These are phyloP conservation scores for Secale cereale DNA, from an alignment of 176 grass and related monocot genomes.

Conservation along the genomic window DNA sequence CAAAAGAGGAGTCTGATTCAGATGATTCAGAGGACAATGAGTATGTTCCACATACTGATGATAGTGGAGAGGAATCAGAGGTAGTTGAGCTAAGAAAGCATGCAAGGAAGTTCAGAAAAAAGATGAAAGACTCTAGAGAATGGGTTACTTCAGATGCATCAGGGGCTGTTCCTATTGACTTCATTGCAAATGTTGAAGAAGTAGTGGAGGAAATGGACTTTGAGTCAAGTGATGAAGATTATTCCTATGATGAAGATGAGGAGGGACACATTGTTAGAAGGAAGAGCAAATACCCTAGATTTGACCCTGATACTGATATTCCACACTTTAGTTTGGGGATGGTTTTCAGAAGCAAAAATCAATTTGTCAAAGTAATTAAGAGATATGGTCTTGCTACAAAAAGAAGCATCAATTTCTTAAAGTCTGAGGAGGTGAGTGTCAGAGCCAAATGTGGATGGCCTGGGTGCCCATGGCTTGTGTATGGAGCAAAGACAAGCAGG, in stretches of 20 bases:
- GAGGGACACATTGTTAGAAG: not conserved
- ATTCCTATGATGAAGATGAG: not conserved
- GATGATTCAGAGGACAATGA: not conserved
- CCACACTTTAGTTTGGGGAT: not conserved
- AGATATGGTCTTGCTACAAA: not conserved
- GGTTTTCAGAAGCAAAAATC: not conserved
- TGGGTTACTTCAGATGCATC: not conserved
- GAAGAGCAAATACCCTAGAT: not conserved
- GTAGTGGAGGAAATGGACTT: not conserved
- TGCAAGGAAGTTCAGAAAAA: not conserved
- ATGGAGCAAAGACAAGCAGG: no score
- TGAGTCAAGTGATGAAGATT: not conserved
- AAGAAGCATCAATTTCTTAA: not conserved
- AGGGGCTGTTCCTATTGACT: not conserved
- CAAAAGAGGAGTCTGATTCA: not conserved
- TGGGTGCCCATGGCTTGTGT: no score
- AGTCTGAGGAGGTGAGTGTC: no score
- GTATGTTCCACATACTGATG: not conserved
- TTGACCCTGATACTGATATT: not conserved
- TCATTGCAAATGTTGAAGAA: not conserved
- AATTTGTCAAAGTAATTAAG: not conserved
- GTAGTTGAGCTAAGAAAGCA: not conserved
- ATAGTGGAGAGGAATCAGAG: not conserved
- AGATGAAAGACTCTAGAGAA: not conserved
- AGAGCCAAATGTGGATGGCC: no score